A percentile compares a stretch with the other conserved stretches of the same genome.
These are phyloP conservation scores for Massospora cicadina DNA, from an alignment of 371 early-diverging fungal genomes.

Conservation along the genomic window DNA sequence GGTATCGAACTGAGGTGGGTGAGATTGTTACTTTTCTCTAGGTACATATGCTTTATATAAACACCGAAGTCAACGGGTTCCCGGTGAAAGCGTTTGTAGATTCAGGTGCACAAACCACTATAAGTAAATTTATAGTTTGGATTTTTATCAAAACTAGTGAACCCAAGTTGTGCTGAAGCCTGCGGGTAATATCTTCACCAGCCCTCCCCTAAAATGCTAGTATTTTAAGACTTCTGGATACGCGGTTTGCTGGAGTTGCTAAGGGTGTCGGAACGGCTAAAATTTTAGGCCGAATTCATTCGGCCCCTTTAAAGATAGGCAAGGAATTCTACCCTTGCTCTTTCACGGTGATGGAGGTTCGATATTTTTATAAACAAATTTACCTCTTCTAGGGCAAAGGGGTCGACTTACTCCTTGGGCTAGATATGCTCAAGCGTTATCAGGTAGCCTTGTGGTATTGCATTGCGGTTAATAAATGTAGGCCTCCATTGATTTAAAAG, in stretches of 20 bases:
- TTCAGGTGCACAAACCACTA: conserved; percentile 92
- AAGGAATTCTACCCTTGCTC: conserved; percentile 62
- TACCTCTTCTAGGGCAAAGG: conserved; percentile 42
- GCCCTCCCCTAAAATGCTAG: conserved; percentile 13
- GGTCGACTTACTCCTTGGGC: conserved; percentile 79
- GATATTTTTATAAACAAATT: background rate
- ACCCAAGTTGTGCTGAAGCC: conserved; percentile 60
- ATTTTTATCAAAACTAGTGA: conserved; percentile 26
- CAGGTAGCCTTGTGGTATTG: conserved; percentile 17
- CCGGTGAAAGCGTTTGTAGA: conserved; percentile 89
- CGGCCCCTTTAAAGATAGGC: conserved; percentile 63
- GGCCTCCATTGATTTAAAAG: conserved; percentile 78
- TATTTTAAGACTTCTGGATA: conserved; percentile 76
- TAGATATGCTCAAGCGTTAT: conserved; percentile 85
- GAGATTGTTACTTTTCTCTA: conserved; percentile 14
- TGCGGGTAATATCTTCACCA: conserved; percentile 31
- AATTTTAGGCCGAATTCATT: conserved; percentile 86
- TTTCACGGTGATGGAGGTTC: conserved; percentile 75
- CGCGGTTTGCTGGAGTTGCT: conserved; percentile 77
- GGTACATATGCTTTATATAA: conserved; percentile 80
- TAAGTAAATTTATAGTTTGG: conserved; percentile 44
- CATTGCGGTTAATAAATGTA: conserved; percentile 12
- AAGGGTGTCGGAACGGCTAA: conserved; percentile 90
- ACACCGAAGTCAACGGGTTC: conserved; percentile 69
- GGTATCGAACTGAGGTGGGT: too few species aligned